phyloP scores from a whole-genome alignment of 805 yeast genomes.

The Spathaspora sp. region DNA sequence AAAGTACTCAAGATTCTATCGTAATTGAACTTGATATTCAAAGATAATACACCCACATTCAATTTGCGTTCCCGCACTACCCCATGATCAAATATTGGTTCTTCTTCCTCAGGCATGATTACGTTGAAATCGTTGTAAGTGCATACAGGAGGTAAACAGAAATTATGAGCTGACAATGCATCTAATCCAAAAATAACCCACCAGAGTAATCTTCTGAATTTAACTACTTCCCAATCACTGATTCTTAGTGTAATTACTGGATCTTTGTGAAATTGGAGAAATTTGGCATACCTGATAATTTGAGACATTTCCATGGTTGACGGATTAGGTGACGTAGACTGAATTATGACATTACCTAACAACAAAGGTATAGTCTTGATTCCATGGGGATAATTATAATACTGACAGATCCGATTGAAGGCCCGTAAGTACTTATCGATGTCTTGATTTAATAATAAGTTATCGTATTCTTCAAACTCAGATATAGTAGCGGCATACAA shows the following conservation, averaged over 20 bases:
- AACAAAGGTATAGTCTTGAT: conserved; percentile 39
- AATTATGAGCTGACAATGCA: conserved; percentile 52
- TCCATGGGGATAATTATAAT: conserved; percentile 49
- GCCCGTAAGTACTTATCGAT: conserved; percentile 49
- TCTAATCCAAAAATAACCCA: conserved; percentile 65
- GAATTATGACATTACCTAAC: conserved; percentile 47
- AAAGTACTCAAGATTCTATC: conserved; percentile 51
- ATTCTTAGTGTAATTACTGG: conserved; percentile 52
- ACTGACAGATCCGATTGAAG: conserved; percentile 46
- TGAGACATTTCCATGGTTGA: conserved; percentile 54
- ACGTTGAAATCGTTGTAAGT: conserved; percentile 53
- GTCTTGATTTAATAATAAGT: conserved; percentile 42
- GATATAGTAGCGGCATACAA: conserved; percentile 58
- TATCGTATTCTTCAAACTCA: conserved; percentile 55
- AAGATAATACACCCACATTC: conserved; percentile 44
- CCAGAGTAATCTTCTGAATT: conserved; percentile 57
- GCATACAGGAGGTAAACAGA: conserved; percentile 53
- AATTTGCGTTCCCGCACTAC: conserved; percentile 32
- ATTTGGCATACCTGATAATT: conserved; percentile 53
- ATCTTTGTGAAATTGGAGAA: conserved; percentile 55
- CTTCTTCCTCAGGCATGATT: conserved; percentile 48
- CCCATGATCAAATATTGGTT: conserved; percentile 28
- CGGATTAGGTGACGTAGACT: conserved; percentile 53
- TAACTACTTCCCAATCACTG: conserved; percentile 45
- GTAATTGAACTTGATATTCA: conserved; percentile 53